Evolutionary conservation across 257 asterid genomes (phyloP).

Genomic region (Osmanthus fragrans): DNA sequence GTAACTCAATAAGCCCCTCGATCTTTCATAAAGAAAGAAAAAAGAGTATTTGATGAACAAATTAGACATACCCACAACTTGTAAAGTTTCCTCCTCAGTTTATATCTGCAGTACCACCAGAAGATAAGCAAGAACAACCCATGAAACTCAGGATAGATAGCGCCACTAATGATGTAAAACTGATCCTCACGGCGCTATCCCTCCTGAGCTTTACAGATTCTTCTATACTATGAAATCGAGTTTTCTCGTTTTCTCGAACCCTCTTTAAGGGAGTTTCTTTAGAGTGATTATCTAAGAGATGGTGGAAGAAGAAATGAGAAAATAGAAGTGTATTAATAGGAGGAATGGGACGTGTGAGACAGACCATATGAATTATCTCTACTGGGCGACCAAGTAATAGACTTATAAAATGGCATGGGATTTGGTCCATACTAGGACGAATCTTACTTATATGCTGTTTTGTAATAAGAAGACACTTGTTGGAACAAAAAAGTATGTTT

Average conservation of each 20-base stretch:
- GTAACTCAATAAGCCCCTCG: neutral
- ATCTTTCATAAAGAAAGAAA: neutral
- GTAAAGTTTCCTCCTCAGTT: neutral
- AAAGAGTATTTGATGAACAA: too few species aligned
- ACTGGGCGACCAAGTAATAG: constrained; percentile 7
- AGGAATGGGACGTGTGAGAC: neutral
- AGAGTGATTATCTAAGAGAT: neutral
- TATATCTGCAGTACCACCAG: neutral
- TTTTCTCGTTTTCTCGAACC: too few species aligned
- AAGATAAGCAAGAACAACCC: constrained; percentile 54
- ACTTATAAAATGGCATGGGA: neutral
- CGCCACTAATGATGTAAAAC: constrained; percentile 36
- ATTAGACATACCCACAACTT: neutral
- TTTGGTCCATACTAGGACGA: neutral
- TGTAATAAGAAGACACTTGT: constrained; percentile 19
- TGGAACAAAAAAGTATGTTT: constrained; percentile 11
- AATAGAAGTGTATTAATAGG: constrained; percentile 40
- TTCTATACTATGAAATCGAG: constrained; percentile 27
- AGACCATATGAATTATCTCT: neutral
- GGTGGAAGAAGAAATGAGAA: constrained; percentile 29
- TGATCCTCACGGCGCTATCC: constrained; percentile 69
- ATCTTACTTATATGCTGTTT: neutral
- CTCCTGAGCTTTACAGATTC: constrained; percentile 93
- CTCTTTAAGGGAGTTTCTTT: neutral
- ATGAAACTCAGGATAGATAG: constrained; percentile 94